Evolutionary conservation across 352 stramenopile species (phyloP).

Genomic region (Phytophthora citricola): DNA sequence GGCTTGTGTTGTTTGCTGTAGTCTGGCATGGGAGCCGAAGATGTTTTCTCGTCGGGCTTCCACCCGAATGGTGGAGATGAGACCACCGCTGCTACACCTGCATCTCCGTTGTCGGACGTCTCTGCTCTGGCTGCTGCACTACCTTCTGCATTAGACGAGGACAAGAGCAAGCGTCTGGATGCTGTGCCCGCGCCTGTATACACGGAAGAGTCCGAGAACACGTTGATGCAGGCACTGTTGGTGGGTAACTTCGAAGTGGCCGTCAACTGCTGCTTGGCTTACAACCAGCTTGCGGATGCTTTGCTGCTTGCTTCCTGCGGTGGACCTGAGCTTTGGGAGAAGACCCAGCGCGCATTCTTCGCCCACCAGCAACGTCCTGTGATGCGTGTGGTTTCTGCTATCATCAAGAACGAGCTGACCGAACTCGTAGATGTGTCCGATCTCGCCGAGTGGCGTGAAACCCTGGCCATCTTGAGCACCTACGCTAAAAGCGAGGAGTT

Average conservation of each 20-base stretch:
- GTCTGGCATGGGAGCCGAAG: conserved; percentile 68
- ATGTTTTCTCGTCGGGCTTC: conserved; percentile 81
- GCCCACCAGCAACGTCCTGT: conserved; percentile 91
- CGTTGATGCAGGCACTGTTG: conserved; percentile 95
- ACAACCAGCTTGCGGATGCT: conserved; percentile 96
- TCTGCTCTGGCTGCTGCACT: conserved; percentile 57
- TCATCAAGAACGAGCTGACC: conserved; percentile 95
- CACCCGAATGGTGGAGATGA: conserved; percentile 50
- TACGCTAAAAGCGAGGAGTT: conserved; percentile 99
- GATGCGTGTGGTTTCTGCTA: conserved; percentile 95
- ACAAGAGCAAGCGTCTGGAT: conserved; percentile 80
- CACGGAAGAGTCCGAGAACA: conserved; percentile 91
- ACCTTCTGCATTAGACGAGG: conserved; percentile 57
- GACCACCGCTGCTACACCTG: conserved; percentile 24
- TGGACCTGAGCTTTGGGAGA: conserved; percentile 95
- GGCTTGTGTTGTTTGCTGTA: conserved; percentile 28
- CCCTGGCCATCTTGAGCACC: conserved; percentile 96
- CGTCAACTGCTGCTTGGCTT: conserved; percentile 96
- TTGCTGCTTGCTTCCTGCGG: conserved; percentile 94
- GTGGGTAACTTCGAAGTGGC: conserved; percentile 98
- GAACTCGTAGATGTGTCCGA: conserved; percentile 90
- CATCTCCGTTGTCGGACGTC: conserved; percentile 56
- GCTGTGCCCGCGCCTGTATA: conserved; percentile 71
- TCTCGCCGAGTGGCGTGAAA: conserved; percentile 96
- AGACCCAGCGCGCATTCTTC: conserved; percentile 96